These are phyloP conservation scores for Condylostoma magnum DNA, from an alignment of 169 alveolate species.

Conservation along the genomic window DNA sequence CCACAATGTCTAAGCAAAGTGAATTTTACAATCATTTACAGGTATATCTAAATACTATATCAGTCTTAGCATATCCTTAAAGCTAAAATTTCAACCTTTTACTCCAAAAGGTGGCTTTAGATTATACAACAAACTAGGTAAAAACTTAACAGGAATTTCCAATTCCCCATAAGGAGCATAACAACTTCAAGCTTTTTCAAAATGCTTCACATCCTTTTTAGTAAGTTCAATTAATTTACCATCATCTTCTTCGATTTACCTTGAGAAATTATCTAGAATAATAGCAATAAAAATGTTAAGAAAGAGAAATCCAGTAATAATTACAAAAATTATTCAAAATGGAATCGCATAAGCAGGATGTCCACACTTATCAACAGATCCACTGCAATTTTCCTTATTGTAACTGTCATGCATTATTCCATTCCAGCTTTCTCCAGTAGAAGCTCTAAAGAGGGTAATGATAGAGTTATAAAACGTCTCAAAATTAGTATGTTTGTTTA, in stretches of 20 bases:
- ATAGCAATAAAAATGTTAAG: constrained; percentile 60
- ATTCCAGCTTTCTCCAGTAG: constrained; percentile 82
- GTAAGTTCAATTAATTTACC: background rate
- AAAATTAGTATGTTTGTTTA: constrained; percentile 65
- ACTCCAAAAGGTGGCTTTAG: constrained; percentile 19
- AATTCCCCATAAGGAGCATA: constrained; percentile 26
- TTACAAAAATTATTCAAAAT: constrained; percentile 50
- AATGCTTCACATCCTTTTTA: background rate
- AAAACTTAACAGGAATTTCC: background rate
- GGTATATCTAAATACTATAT: background rate
- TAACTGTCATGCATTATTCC: constrained; percentile 53
- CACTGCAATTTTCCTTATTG: constrained; percentile 26
- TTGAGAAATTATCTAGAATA: constrained; percentile 35
- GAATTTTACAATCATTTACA: background rate
- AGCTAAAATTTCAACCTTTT: background rate
- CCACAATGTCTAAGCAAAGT: constrained; percentile 19
- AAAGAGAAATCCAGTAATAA: constrained; percentile 47
- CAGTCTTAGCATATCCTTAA: background rate
- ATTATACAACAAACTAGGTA: constrained; percentile 4
- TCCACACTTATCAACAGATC: constrained; percentile 32
- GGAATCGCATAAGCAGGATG: constrained; percentile 35
- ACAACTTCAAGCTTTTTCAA: background rate
- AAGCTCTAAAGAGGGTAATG: constrained; percentile 51
- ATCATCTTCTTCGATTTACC: background rate
- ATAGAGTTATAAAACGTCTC: constrained; percentile 66